Evolutionary conservation across 768 basidiomycete species (phyloP).

Genomic region (Podaxis sp.): DNA sequence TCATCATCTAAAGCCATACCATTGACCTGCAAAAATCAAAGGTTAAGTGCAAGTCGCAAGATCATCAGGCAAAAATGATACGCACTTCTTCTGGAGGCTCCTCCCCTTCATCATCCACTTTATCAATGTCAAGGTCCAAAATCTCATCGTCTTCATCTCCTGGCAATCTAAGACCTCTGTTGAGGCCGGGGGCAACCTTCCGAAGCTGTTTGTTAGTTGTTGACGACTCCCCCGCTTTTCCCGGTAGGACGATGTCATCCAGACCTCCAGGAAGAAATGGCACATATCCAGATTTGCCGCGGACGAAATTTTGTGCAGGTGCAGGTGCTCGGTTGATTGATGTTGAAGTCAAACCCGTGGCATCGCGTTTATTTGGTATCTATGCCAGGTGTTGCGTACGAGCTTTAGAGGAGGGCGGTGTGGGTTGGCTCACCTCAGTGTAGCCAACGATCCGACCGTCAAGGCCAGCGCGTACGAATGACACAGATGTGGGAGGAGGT

Average conservation of each 20-base stretch:
- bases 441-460: conserved; percentile 79
- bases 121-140: conserved; percentile 28
- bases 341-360: conserved; percentile 78
- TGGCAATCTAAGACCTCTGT: conserved; percentile 69
- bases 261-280: conserved; percentile 96
- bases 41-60: not conserved
- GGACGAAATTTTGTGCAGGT: conserved; percentile 74
- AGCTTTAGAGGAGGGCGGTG: not conserved
- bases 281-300: conserved; percentile 89
- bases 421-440: conserved; percentile 52
- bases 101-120: conserved; percentile 18
- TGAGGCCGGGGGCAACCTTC: conserved; percentile 79
- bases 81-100: conserved; percentile 19
- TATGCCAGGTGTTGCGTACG: conserved; percentile 23
- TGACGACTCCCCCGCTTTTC: conserved; percentile 21
- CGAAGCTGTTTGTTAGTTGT: conserved; percentile 45
- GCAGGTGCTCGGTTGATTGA: conserved; percentile 84
- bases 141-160: conserved; percentile 49
- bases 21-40: conserved; percentile 6
- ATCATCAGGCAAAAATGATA: not conserved
- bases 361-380: conserved; percentile 50
- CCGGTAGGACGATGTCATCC: conserved; percentile 45
- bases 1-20: conserved; percentile 12
- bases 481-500: conserved; percentile 67
- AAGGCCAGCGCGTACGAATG: conserved; percentile 75